phyloP scores from a whole-genome alignment of 164 flowering plant species.

The Vitis rupestris region DNA sequence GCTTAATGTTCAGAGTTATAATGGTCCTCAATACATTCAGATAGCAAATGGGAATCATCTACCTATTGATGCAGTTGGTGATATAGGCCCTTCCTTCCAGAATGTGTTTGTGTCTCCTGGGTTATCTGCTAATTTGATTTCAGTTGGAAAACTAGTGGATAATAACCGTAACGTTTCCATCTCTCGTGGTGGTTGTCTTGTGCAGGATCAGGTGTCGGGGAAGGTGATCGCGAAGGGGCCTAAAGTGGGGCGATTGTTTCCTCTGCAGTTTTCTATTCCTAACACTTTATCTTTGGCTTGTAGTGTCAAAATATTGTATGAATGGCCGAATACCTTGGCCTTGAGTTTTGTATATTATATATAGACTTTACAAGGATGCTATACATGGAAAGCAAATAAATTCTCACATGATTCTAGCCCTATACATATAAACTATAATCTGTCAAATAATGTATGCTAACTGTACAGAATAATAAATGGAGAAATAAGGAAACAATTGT shows the following conservation, averaged over 20 bases:
- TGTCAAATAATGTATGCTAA: too few species aligned
- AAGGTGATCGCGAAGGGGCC: slow-evolving; percentile 6
- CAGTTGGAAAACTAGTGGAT: slow-evolving; percentile 5
- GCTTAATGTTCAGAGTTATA: background rate
- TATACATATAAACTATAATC: too few species aligned
- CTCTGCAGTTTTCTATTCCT: background rate
- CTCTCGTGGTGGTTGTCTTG: slow-evolving; percentile 1
- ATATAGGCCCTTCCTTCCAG: background rate
- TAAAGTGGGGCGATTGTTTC: slow-evolving; percentile 10
- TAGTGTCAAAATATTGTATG: background rate
- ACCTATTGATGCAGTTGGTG: too few species aligned
- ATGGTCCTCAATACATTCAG: background rate
- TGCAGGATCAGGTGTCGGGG: background rate
- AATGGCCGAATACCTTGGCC: too few species aligned
- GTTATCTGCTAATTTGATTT: slow-evolving; percentile 1
- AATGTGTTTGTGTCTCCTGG: slow-evolving; percentile 4
- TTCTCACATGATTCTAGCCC: too few species aligned
- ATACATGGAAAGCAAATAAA: too few species aligned
- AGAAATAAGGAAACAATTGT: too few species aligned
- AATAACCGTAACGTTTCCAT: slow-evolving; percentile 3
- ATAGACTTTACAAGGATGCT: too few species aligned
- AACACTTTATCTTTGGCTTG: background rate
- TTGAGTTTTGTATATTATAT: too few species aligned
- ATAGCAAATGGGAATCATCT: too few species aligned
- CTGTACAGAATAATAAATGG: too few species aligned